A percentile compares a stretch with the other conserved stretches of the same genome.
These are phyloP conservation scores for Amylostereum areolatum DNA, from an alignment of 1,284 basidiomycete genomes.

Conservation along the genomic window DNA sequence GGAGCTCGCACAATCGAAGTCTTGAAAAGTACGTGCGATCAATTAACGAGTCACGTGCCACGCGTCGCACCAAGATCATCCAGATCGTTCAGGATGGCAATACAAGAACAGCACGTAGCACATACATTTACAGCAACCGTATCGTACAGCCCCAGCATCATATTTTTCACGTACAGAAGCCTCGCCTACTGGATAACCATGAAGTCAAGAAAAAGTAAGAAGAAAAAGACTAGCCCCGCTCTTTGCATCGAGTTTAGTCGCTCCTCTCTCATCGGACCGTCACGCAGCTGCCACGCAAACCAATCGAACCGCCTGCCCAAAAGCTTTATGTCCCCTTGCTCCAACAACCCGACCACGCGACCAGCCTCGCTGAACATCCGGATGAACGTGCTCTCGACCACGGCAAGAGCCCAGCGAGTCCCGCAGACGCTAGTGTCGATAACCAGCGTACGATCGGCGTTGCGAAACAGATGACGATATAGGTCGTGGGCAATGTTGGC, in stretches of 20 bases:
- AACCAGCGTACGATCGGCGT: slow-evolving; percentile 25
- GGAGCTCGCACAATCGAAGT: no score
- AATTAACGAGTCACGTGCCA: no score
- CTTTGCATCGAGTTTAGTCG: slow-evolving; percentile 30
- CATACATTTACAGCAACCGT: no score
- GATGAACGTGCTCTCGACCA: slow-evolving; percentile 43
- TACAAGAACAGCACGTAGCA: no score
- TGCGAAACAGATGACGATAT: slow-evolving; percentile 39
- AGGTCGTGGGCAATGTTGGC: slow-evolving; percentile 42
- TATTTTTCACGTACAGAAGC: not conserved
- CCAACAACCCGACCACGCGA: slow-evolving; percentile 38
- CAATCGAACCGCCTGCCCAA: slow-evolving; percentile 47
- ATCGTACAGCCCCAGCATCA: not conserved
- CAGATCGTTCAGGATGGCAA: no score
- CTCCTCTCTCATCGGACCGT: slow-evolving; percentile 38
- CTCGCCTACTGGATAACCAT: no score
- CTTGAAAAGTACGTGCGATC: no score
- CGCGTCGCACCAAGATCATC: no score
- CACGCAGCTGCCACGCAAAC: slow-evolving; percentile 39
- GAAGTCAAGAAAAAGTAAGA: not conserved
- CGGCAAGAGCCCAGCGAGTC: slow-evolving; percentile 32
- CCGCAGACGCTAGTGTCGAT: slow-evolving; percentile 32
- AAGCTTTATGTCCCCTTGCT: slow-evolving; percentile 32
- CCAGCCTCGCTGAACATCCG: slow-evolving; percentile 47
- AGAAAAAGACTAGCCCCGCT: slow-evolving; percentile 15